Conservation (phyloP, 108 stramenopile species). For the Fistulifera solaris region DNA sequence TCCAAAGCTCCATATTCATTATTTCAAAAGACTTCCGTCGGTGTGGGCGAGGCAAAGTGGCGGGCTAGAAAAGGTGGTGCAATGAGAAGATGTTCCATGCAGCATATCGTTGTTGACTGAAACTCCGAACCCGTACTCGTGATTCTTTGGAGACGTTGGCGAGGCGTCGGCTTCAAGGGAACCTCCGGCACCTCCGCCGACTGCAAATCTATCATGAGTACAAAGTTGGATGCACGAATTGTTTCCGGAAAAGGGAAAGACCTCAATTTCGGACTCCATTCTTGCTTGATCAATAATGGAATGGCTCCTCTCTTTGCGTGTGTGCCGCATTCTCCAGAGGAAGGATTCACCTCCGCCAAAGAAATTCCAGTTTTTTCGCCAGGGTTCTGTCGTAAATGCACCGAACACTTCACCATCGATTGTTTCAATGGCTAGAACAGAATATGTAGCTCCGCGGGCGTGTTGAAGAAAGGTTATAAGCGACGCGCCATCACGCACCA, state of each 20-base stretch:
- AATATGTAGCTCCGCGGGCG: conserved; percentile 48
- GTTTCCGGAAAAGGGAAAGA: conserved; percentile 49
- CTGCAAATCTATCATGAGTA: conserved; percentile 38
- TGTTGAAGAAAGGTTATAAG: conserved; percentile 44
- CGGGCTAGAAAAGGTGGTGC: conserved; percentile 60
- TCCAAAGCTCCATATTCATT: conserved; percentile 68
- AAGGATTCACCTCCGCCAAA: conserved; percentile 56
- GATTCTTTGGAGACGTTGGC: conserved; percentile 3
- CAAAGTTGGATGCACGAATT: conserved; percentile 64
- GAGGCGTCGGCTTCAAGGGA: conserved; percentile 3
- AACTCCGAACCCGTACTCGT: conserved; percentile 57
- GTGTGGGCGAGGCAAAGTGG: conserved; percentile 22
- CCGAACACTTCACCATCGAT: conserved; percentile 71
- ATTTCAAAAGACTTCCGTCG: conserved; percentile 61
- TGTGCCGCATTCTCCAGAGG: conserved; percentile 49
- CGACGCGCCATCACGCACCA: conserved; percentile 72
- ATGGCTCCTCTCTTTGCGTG: conserved; percentile 17
- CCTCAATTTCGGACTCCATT: conserved; percentile 47
- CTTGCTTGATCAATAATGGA: conserved; percentile 38
- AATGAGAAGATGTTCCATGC: conserved; percentile 43
- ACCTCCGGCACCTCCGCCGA: conserved; percentile 48
- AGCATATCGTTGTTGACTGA: conserved; percentile 42
- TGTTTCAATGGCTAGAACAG: conserved; percentile 65
- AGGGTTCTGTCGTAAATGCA: conserved; percentile 47
- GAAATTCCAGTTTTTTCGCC: conserved; percentile 55